Base-by-base conservation (phyloP, 139 green algal genomes). In the Chlamydomonas asymmetrica region DNA sequence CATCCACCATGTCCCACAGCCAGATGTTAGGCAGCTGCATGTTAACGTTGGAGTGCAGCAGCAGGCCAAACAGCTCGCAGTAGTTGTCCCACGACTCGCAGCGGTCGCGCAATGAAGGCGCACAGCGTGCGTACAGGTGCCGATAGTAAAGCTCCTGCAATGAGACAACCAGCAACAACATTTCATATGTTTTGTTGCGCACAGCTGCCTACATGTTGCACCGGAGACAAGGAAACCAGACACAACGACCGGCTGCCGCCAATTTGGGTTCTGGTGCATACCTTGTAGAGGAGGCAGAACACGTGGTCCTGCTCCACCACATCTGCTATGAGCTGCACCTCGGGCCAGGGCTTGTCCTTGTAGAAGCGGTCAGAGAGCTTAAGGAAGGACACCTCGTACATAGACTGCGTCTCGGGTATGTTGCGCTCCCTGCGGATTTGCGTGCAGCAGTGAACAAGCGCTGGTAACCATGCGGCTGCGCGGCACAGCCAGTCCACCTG, bases 1-100 rank as follows among this genome's bases (percentile, higher is more conserved):
- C 97, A 73, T 99, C 97, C 37, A 99, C 81, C 95, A 99, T 99
- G 84, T 98, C 94, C 93, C 94, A 99, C 66, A 99, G 87, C 97
- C 97, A 99, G 41, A 82, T 76, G 84, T 97, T 98, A 50, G 96
- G 96, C 73, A 99, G 87, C 89, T 95, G 87, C 94, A 99, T 98
- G 86, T 98, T 99, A 39, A 99, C 88, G 61, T 97, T 97, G 68
- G 83, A 64, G 64, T 93, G 84, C 73, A 98, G 83, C 68, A 98
- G 92, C 60, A 98, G 84, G 38, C 89, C 87, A 70, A 97, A 97
- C 25, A 97, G 85, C 57, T 93, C 83, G 73, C 86, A 90, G 78
- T 97, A 99, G 88, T 98, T 99, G 66, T 96, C 91, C 95, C 94
- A 98, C 0, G 91, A 96, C 72, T 95, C 92, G 37, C 81, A 86